A percentile compares a stretch with the other conserved stretches of the same genome.
Conservation (phyloP, 148 eudicot species). For the Tetragonia tetragonoides region DNA sequence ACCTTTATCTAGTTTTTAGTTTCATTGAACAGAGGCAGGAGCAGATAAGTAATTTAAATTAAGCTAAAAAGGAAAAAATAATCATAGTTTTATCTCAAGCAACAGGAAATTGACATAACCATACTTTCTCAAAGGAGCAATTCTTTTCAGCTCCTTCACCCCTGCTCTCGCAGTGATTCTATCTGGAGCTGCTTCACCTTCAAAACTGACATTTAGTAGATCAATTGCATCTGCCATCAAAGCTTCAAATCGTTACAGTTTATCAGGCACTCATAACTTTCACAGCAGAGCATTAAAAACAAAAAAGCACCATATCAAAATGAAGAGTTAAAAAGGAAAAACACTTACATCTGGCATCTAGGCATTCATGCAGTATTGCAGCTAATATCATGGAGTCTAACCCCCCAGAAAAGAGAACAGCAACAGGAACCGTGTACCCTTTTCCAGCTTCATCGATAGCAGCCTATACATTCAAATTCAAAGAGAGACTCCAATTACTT, state of each 20-base stretch:
- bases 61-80: neutral
- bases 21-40: neutral
- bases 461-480: constrained; percentile 34
- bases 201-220: constrained; percentile 92
- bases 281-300: neutral
- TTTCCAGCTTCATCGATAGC: constrained; percentile 21
- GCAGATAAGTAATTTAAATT: neutral
- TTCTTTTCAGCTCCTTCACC: constrained; percentile 60
- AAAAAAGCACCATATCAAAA: neutral
- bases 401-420: constrained; percentile 95
- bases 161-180: constrained; percentile 86
- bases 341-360: constrained; percentile 69
- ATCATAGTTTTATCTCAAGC: neutral
- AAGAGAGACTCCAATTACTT: constrained; percentile 4
- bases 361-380: constrained; percentile 78
- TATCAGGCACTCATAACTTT: neutral
- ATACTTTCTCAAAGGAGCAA: constrained; percentile 80
- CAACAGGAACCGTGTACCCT: constrained; percentile 61
- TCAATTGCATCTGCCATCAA: constrained; percentile 75
- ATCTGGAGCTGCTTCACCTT: constrained; percentile 83
- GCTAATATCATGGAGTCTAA: constrained; percentile 96
- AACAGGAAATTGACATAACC: neutral
- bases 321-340: neutral
- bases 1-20: neutral
- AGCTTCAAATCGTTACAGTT: constrained; percentile 4